Evolutionary conservation across 2,329 filamentous ascomycete species (phyloP).

Genomic region (Xylariomycetidae sp.): DNA sequence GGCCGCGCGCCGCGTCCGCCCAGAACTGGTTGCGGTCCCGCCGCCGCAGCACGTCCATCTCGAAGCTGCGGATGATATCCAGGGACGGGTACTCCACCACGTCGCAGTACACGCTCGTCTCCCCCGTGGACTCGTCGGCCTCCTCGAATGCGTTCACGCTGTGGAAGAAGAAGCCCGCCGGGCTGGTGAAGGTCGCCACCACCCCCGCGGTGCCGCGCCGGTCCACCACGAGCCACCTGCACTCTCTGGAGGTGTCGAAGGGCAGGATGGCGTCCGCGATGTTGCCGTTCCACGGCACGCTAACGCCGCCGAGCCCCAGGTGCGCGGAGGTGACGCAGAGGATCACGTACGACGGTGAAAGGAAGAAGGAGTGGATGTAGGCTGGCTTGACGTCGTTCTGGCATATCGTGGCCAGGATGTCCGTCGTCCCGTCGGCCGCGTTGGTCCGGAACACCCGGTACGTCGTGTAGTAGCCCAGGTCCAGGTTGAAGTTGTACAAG

Average conservation of each 20-base stretch:
- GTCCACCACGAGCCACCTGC: constrained; percentile 71
- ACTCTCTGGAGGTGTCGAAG: constrained; percentile 51
- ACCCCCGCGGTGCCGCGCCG: constrained; percentile 56
- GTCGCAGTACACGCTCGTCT: constrained; percentile 57
- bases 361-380: constrained; percentile 79
- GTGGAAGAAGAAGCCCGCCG: constrained; percentile 74
- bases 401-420: constrained; percentile 63
- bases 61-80: constrained; percentile 60
- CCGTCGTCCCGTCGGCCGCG: constrained; percentile 56
- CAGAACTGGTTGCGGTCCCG: constrained; percentile 39
- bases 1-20: constrained; percentile 32
- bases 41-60: constrained; percentile 61
- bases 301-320: constrained; percentile 49
- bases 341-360: constrained; percentile 65
- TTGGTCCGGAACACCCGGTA: constrained; percentile 67
- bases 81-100: constrained; percentile 56
- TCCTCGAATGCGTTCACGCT: constrained; percentile 72
- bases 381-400: constrained; percentile 46
- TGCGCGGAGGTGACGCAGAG: constrained; percentile 67
- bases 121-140: constrained; percentile 27
- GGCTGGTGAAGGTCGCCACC: constrained; percentile 61
- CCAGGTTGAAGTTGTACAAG: constrained; percentile 76
- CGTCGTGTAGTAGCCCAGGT: constrained; percentile 46
- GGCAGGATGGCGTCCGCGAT: constrained; percentile 61
- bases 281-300: constrained; percentile 59